Conservation (phyloP, 2,329 filamentous ascomycete genomes). For the Neonectria coccinea region DNA sequence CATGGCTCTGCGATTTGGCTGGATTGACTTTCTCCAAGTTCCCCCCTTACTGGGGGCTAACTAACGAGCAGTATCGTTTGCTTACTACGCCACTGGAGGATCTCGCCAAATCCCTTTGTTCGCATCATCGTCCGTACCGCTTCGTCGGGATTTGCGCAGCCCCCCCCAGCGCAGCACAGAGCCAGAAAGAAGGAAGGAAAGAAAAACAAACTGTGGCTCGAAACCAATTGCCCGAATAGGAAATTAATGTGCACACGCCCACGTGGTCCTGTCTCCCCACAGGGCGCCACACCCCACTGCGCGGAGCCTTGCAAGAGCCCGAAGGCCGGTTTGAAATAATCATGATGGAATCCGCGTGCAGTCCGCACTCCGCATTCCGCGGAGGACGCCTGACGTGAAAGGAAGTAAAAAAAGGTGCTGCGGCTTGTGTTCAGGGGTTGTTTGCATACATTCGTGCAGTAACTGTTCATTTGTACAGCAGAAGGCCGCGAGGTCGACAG, state of each 20-base stretch:
- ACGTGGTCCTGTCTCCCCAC: slow-evolving; percentile 11
- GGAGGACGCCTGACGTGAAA: slow-evolving; percentile 7
- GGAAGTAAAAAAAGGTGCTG: not conserved
- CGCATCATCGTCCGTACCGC: slow-evolving; percentile 8
- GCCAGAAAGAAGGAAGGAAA: not conserved
- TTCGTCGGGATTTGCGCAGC: slow-evolving; percentile 16
- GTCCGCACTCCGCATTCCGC: slow-evolving; percentile 41
- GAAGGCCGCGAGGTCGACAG: not conserved
- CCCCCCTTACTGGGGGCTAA: slow-evolving; percentile 4
- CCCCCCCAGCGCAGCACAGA: not conserved
- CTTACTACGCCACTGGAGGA: slow-evolving; percentile 12
- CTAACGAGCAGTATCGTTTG: slow-evolving; percentile 7
- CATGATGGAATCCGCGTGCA: slow-evolving; percentile 3
- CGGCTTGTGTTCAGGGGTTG: not conserved
- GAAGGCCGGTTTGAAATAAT: slow-evolving; percentile 41
- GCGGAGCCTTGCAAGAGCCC: slow-evolving; percentile 46
- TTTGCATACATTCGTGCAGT: not conserved
- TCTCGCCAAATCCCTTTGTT: slow-evolving; percentile 4
- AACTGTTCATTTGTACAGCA: not conserved
- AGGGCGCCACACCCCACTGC: slow-evolving; percentile 17
- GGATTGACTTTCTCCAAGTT: slow-evolving; percentile 6
- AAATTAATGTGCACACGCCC: slow-evolving; percentile 14
- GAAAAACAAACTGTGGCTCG: slow-evolving; percentile 1
- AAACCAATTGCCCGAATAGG: slow-evolving; percentile 23
- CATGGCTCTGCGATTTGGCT: not conserved